Evolutionary conservation across 768 basidiomycete genomes (phyloP).

Genomic region (Fibroporia radiculosa): DNA sequence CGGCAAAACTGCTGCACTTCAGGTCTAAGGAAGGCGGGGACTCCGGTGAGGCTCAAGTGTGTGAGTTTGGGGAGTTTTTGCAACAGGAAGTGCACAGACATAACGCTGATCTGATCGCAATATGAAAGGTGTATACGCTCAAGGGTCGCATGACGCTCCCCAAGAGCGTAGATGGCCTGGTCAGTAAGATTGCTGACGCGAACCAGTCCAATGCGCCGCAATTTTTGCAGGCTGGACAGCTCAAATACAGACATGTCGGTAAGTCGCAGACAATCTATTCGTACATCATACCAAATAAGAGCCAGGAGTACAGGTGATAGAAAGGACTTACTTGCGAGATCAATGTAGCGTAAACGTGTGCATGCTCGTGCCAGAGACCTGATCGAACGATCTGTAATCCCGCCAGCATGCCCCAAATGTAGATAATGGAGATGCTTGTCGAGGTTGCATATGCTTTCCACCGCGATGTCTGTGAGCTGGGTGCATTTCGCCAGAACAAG

Average conservation of each 20-base stretch:
- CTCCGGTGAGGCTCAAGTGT: slow-evolving; percentile 96
- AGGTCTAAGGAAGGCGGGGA: slow-evolving; percentile 77
- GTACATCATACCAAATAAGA: slow-evolving; percentile 8
- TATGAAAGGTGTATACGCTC: slow-evolving; percentile 97
- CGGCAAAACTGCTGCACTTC: slow-evolving; percentile 90
- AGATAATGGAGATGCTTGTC: slow-evolving; percentile 93
- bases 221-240: slow-evolving; percentile 77
- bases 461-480: slow-evolving; percentile 70
- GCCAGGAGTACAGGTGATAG: background rate
- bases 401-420: slow-evolving; percentile 86
- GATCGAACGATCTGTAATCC: slow-evolving; percentile 87
- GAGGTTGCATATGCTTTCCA: slow-evolving; percentile 77
- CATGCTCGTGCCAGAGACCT: slow-evolving; percentile 78
- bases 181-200: slow-evolving; percentile 91
- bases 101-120: slow-evolving; percentile 90
- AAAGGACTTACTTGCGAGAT: slow-evolving; percentile 78
- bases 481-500: slow-evolving; percentile 57
- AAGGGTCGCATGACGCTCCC: slow-evolving; percentile 75
- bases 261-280: slow-evolving; percentile 69
- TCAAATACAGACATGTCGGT: slow-evolving; percentile 96
- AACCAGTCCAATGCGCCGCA: slow-evolving; percentile 92
- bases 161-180: slow-evolving; percentile 83
- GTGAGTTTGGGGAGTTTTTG: slow-evolving; percentile 86
- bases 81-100: slow-evolving; percentile 85
- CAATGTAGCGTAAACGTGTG: slow-evolving; percentile 87